Evolutionary conservation across 192 early-diverging fungal genomes (phyloP), one percentile per base, ranked within the genome.

Genomic region (Entomortierella parvispora): DNA sequence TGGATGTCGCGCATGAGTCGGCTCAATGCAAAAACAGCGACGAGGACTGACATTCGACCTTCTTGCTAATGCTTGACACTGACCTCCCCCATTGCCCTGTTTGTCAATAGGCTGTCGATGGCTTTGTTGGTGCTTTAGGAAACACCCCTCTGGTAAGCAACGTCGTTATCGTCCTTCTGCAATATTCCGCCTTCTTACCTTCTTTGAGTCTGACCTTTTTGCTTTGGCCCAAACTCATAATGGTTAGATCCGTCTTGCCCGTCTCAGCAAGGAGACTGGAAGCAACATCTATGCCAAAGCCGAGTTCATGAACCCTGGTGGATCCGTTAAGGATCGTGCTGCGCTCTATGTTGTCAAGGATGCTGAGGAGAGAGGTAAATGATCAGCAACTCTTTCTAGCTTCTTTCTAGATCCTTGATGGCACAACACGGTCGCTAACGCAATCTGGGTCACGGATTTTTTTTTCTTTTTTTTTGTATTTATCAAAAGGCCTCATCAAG

Each of bases 301-400:
- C 50, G 97, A 99, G 86, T 97, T 92, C 80, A 95, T 96, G 96
- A 97, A 99, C 82, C 96, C 96, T 6, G 93, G 95, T 37, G 96
- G 96, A 2, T 94, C 93, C 18, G 96, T 98, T 67, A 99, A 99
- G 86, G 97, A 99, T 82, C 89, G 97, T 25, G 94, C 96, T 6
- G 97, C 97, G 0, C 85, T 97, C 31, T 96, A 85, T 80, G 94
- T 99, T 0, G 93, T 99, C 22, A 91, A 97, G 83, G 90, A 97
- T 58, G 96, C 97, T 31, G 97, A 99, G 75, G 87, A 93, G 59
- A 84, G 76, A 58, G 82, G 82, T 83, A 62, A 14, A 15, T 11
- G 26, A 23, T 3, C 40, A 44, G 8, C 4, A 28, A 17, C 44
- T 60, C 25, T 44, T 42, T 58, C 26, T 2, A 18, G 11, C 18